Conservation (phyloP, 2,329 filamentous ascomycete genomes). For the Pseudogymnoascus sp. region DNA sequence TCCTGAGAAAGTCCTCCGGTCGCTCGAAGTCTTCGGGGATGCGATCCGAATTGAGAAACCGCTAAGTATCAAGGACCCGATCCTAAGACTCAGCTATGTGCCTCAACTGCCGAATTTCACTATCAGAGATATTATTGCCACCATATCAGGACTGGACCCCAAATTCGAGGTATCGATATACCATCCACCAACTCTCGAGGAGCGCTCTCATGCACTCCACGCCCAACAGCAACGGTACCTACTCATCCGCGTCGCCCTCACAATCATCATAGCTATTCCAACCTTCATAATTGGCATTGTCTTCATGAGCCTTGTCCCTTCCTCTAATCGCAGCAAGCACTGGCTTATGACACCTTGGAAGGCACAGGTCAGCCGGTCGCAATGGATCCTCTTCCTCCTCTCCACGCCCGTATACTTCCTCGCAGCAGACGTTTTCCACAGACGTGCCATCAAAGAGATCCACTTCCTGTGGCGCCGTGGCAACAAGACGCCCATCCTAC, state of each 20-base stretch:
- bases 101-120: constrained; percentile 64
- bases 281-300: constrained; percentile 83
- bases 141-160: constrained; percentile 58
- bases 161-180: constrained; percentile 62
- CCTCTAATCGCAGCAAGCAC: constrained; percentile 47
- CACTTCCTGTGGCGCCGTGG: constrained; percentile 64
- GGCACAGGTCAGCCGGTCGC: constrained; percentile 62
- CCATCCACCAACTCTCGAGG: constrained; percentile 75
- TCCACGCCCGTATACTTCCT: constrained; percentile 83
- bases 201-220: constrained; percentile 67
- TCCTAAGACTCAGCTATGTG: constrained; percentile 62
- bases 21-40: constrained; percentile 45
- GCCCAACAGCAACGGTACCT: constrained; percentile 61
- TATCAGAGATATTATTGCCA: constrained; percentile 62
- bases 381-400: constrained; percentile 72
- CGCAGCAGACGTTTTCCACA: constrained; percentile 78
- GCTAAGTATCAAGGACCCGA: constrained; percentile 53
- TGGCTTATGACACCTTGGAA: constrained; percentile 61
- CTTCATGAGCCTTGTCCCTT: constrained; percentile 74
- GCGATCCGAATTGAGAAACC: constrained; percentile 41
- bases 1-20: constrained; percentile 48
- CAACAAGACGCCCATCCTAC: constrained; percentile 61
- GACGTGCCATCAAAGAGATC: constrained; percentile 70
- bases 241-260: constrained; percentile 61
- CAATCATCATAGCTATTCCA: constrained; percentile 64